These are phyloP conservation scores for Paragyromitra xinjiangensis DNA, from an alignment of 495 filamentous ascomycete genomes.

Conservation along the genomic window DNA sequence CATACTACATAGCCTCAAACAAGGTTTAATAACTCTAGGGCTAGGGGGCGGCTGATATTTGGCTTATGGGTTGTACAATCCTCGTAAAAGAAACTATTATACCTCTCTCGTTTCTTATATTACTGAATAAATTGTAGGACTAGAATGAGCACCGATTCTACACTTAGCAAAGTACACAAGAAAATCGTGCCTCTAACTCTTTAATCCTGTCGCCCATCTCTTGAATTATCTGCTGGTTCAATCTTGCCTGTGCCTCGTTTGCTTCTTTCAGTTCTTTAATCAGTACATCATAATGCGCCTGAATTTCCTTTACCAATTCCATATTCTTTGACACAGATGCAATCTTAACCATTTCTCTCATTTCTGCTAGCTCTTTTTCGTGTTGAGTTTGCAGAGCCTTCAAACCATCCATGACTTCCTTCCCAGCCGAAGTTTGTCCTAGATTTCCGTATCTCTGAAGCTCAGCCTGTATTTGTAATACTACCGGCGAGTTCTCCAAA, in stretches of 20 bases:
- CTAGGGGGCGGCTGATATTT: background rate
- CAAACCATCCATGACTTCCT: conserved; percentile 6
- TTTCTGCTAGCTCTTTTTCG: conserved; percentile 4
- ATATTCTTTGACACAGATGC: conserved; percentile 1
- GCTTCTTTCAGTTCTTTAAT: conserved; percentile 5
- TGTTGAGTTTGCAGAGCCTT: background rate
- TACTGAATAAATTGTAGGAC: background rate
- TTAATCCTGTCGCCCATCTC: background rate
- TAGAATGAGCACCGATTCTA: background rate
- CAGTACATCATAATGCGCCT: background rate
- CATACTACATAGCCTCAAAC: too few relatives aligned
- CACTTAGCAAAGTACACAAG: conserved; percentile 1
- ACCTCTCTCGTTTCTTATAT: background rate
- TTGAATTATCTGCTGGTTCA: background rate
- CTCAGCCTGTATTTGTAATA: conserved; percentile 7
- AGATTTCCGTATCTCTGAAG: background rate
- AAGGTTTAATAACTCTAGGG: too few relatives aligned
- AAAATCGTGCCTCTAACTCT: conserved; percentile 1
- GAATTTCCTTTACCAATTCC: conserved; percentile 1
- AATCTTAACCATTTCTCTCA: background rate
- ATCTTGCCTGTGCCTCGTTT: background rate
- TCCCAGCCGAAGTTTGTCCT: conserved; percentile 8
- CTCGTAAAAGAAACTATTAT: background rate
- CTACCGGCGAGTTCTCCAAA: background rate
- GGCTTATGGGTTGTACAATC: background rate